Evolutionary conservation across 1,284 basidiomycete genomes (phyloP).

Genomic region (Heterobasidion occidentale): DNA sequence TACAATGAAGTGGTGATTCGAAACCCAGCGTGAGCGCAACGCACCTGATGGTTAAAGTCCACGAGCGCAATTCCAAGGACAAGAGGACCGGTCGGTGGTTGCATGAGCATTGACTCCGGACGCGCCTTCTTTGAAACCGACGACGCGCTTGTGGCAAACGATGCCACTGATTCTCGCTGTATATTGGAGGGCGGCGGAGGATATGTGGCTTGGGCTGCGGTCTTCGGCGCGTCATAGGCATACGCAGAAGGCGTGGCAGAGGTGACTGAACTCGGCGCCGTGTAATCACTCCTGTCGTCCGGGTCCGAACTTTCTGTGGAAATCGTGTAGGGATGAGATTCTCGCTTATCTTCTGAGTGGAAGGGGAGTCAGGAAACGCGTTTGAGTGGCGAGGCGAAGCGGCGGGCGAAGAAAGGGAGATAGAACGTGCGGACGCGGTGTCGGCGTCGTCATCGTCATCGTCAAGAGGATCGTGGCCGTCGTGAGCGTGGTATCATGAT

Average conservation of each 20-base stretch:
- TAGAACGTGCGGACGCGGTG: conserved; percentile 74
- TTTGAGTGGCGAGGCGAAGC: conserved; percentile 34
- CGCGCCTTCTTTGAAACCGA: conserved; percentile 65
- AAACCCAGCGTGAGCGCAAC: conserved; percentile 12
- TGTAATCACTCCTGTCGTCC: conserved; percentile 5
- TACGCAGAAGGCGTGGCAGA: conserved; percentile 3
- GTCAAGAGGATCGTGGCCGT: not conserved
- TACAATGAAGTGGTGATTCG: conserved; percentile 5
- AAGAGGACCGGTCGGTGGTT: conserved; percentile 49
- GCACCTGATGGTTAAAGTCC: conserved; percentile 86
- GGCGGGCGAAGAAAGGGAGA: conserved; percentile 60
- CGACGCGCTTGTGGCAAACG: conserved; percentile 48
- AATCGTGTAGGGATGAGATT: conserved; percentile 32
- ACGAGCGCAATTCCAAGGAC: conserved; percentile 81
- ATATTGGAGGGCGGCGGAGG: conserved; percentile 44
- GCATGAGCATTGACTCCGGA: conserved; percentile 66
- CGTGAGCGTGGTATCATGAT: not conserved
- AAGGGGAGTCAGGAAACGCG: conserved; percentile 20
- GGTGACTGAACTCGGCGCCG: conserved; percentile 8
- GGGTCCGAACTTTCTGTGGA: conserved; percentile 10
- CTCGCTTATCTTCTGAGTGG: conserved; percentile 21
- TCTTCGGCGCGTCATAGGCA: not conserved
- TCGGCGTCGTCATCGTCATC: conserved; percentile 40
- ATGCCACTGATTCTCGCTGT: conserved; percentile 51
- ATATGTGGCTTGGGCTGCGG: conserved; percentile 33